These are phyloP conservation scores for Solanum pinnatisectum DNA, from an alignment of 257 asterid genomes.

Conservation along the genomic window DNA sequence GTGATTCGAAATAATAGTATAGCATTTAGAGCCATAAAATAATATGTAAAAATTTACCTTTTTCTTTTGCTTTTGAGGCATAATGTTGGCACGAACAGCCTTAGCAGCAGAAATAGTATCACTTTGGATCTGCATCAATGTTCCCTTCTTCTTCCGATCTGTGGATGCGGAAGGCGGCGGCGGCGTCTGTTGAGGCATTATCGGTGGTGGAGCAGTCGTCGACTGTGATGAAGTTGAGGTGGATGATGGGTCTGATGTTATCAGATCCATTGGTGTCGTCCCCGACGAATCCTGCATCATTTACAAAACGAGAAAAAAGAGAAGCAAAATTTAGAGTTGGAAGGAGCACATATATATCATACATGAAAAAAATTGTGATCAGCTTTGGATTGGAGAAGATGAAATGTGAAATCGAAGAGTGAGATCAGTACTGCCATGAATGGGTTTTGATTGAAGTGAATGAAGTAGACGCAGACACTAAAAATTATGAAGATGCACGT, in stretches of 20 bases:
- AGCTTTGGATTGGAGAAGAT: background rate
- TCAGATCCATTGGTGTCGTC: slow-evolving; percentile 96
- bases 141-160: slow-evolving; percentile 87
- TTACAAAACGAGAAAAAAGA: background rate
- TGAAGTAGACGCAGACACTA: background rate
- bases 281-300: slow-evolving; percentile 75
- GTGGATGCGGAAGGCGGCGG: slow-evolving; percentile 28
- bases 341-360: background rate
- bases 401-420: background rate
- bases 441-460: background rate
- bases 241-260: slow-evolving; percentile 80
- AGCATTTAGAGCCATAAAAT: background rate
- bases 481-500: background rate
- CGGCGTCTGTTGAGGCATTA: slow-evolving; percentile 38
- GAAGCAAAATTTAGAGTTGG: background rate
- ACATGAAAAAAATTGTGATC: background rate
- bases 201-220: slow-evolving; percentile 8
- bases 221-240: slow-evolving; percentile 9
- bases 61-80: slow-evolving; percentile 81
- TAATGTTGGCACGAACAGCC: slow-evolving; percentile 77
- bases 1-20: background rate
- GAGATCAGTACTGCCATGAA: background rate
- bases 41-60: slow-evolving; percentile 33
- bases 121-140: slow-evolving; percentile 95
- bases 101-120: slow-evolving; percentile 92